Evolutionary conservation across 306 rosid species (phyloP).

Genomic region (Potentilla sterilis): DNA sequence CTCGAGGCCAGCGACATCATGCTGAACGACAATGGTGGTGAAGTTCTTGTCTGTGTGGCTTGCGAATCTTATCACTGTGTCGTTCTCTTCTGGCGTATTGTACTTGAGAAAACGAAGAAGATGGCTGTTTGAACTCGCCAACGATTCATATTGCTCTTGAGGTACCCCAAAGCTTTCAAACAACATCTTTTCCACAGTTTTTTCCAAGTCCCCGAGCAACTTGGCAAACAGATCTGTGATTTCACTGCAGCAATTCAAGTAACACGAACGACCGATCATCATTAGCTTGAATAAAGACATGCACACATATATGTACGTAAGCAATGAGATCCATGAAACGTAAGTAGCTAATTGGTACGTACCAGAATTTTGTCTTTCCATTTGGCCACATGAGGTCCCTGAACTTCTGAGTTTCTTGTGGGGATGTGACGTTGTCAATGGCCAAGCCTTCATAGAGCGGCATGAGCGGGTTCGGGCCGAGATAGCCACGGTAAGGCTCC

Average conservation of each 20-base stretch:
- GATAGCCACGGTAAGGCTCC: background rate
- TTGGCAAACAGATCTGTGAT: background rate
- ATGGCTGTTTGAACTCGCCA: conserved; percentile 3
- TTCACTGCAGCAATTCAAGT: background rate
- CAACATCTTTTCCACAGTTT: background rate
- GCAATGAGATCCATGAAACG: too few relatives aligned
- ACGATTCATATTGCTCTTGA: background rate
- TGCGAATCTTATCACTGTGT: background rate
- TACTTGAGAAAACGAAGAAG: conserved; percentile 15
- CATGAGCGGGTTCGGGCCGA: background rate
- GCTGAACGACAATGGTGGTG: conserved; percentile 2
- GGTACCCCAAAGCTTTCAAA: background rate
- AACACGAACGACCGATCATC: background rate
- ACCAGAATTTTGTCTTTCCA: conserved; percentile 8
- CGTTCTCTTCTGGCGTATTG: background rate
- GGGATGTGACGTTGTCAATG: background rate
- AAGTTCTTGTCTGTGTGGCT: conserved; percentile 17
- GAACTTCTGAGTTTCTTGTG: conserved; percentile 2
- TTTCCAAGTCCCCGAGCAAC: conserved; percentile 2
- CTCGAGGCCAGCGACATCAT: conserved; percentile 6
- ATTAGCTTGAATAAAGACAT: background rate
- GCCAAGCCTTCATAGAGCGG: conserved; percentile 12
- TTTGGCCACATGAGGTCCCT: conserved; percentile 12
- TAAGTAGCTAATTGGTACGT: background rate
- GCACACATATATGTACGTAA: background rate